Evolutionary conservation across 148 eudicot species (phyloP), one percentile per base, ranked within the genome.

Genomic region (Rheum nobile): DNA sequence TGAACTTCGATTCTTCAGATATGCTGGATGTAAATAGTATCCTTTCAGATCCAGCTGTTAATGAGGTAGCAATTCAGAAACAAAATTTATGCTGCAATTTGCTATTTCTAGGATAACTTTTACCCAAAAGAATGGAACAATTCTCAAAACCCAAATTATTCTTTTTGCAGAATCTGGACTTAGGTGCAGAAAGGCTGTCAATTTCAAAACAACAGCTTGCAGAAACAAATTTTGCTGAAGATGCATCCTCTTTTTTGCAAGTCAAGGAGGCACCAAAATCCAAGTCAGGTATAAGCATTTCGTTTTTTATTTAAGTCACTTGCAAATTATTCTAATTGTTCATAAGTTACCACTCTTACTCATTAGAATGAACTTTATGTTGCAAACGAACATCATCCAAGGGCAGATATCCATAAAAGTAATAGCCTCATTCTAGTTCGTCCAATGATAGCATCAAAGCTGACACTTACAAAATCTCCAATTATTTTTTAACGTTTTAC

Each of bases 161-260:
- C 9, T 57, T 71, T 26, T 21, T n/a, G 59, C 85, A 90, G 90
- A 31, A 75, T 71, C 37, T 69, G 37, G 73, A 14, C 78, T 67
- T 42, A 81, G 38, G 73, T 69, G 74, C 31, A 59, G 79, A 76
- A 81, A 85, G 77, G 59, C 69, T 72, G 63, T 79, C 76, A 69
- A 26, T 71, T 42, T 74, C 82, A 55, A 81, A 73, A 46, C 82
- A 81, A 47, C 74, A 80, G 73, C 78, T 72, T 59, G 54, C 78
- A 6, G 67, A 34, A 48, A 76, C 80, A 46, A 34, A 65, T 50
- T 48, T 72, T 41, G 76, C 74, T 74, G 81, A 76, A 81, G 85
- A n/a, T n/a, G n/a, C 83, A 39, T 89, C 90, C 43, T 81, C 92
- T 29, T 89, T 89, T 72, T 79, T 82, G 79, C 82, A 76, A 75